phyloP scores from a whole-genome alignment of 495 filamentous ascomycete species.

The Penicillium pancosmium region DNA sequence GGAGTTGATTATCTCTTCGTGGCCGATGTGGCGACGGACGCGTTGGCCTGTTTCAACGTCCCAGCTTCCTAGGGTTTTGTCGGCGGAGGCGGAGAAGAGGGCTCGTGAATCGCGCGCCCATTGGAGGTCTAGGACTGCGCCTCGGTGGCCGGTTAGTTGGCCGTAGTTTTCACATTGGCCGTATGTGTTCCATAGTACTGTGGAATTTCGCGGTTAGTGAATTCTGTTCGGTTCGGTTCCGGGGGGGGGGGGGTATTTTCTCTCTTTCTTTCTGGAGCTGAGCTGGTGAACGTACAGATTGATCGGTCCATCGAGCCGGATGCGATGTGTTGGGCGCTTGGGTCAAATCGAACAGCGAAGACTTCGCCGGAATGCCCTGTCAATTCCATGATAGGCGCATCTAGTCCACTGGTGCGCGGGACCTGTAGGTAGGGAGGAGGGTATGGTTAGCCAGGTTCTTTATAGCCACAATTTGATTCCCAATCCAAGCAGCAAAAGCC shows the following conservation, averaged over 20 bases:
- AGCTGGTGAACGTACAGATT: slow-evolving; percentile 65
- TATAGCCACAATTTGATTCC: no score
- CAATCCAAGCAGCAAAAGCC: no score
- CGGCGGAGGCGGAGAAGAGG: slow-evolving; percentile 91
- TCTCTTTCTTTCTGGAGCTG: background rate
- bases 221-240: background rate
- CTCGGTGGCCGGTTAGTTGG: slow-evolving; percentile 81
- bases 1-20: slow-evolving; percentile 92
- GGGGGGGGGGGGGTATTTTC: background rate
- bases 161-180: slow-evolving; percentile 95
- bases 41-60: slow-evolving; percentile 84
- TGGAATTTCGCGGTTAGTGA: background rate
- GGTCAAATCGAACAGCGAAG: slow-evolving; percentile 89
- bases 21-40: slow-evolving; percentile 88
- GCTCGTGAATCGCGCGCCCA: slow-evolving; percentile 95
- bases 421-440: slow-evolving; percentile 51
- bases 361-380: slow-evolving; percentile 81
- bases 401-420: slow-evolving; percentile 80
- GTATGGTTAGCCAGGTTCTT: no score
- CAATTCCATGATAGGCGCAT: slow-evolving; percentile 94
- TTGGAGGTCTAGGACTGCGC: slow-evolving; percentile 86
- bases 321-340: slow-evolving; percentile 82
- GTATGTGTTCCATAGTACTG: slow-evolving; percentile 91
- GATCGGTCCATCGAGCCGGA: slow-evolving; percentile 94
- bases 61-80: slow-evolving; percentile 92